A percentile compares a stretch with the other conserved stretches of the same genome.
Evolutionary conservation across 2,329 filamentous ascomycete species (phyloP).

Genomic region (Elsinoe arachidis): DNA sequence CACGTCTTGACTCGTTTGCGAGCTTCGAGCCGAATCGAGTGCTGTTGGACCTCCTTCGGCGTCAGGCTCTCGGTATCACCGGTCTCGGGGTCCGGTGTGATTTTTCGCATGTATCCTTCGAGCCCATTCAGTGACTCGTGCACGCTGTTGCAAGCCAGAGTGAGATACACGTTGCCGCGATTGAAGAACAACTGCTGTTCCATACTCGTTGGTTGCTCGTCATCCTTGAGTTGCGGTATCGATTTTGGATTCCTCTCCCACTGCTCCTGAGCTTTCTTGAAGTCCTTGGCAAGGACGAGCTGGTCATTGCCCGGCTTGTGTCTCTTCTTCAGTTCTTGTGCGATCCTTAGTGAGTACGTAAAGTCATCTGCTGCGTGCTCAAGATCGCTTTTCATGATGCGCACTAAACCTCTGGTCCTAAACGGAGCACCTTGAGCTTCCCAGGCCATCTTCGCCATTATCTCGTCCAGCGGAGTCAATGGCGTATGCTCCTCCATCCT

Average conservation of each 20-base stretch:
- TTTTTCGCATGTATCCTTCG: constrained; percentile 28
- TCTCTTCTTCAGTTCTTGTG: constrained; percentile 31
- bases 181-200: constrained; percentile 70
- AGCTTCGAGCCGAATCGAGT: constrained; percentile 43
- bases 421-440: constrained; percentile 59
- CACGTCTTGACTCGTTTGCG: constrained; percentile 63
- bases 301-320: constrained; percentile 44
- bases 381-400: constrained; percentile 66
- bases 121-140: constrained; percentile 46
- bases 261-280: constrained; percentile 29
- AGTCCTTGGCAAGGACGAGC: constrained; percentile 43
- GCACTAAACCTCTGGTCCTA: constrained; percentile 65
- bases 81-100: constrained; percentile 15
- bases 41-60: constrained; percentile 24
- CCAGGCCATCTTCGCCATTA: constrained; percentile 55
- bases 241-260: constrained; percentile 34
- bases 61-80: not conserved
- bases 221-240: constrained; percentile 47
- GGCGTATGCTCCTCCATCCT: constrained; percentile 64
- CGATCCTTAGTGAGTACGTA: constrained; percentile 54
- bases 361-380: constrained; percentile 62
- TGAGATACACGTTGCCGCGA: constrained; percentile 62
- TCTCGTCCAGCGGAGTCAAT: constrained; percentile 56
- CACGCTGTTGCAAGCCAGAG: constrained; percentile 60
- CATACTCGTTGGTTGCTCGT: constrained; percentile 65